phyloP scores from a whole-genome alignment of 495 filamentous ascomycete genomes.

The Mytilinidion resinicola region DNA sequence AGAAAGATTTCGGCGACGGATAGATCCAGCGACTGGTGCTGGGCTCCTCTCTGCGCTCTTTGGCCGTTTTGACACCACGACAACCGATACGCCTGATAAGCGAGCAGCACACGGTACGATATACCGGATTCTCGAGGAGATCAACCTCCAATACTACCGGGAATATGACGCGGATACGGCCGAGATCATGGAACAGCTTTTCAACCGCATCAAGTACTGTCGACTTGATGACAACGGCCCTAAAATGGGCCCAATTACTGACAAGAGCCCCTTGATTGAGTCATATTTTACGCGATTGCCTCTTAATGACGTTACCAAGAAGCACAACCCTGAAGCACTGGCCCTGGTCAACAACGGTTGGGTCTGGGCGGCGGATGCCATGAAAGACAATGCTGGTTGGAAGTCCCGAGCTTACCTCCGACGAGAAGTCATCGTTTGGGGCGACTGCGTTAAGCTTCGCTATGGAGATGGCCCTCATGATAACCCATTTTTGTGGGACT shows the following conservation, averaged over 20 bases:
- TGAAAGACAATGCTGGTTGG: conserved; percentile 88
- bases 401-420: conserved; percentile 83
- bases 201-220: conserved; percentile 88
- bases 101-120: conserved; percentile 32
- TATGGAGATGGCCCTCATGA: conserved; percentile 78
- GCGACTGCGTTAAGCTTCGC: conserved; percentile 94
- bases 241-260: conserved; percentile 71
- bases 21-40: conserved; percentile 62
- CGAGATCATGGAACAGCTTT: conserved; percentile 81
- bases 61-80: conserved; percentile 53
- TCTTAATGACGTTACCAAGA: conserved; percentile 66
- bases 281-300: conserved; percentile 93
- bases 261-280: conserved; percentile 79
- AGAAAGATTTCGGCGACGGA: conserved; percentile 64
- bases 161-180: conserved; percentile 83
- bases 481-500: conserved; percentile 90
- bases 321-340: conserved; percentile 68
- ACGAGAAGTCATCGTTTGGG: conserved; percentile 95
- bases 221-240: conserved; percentile 88
- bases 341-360: conserved; percentile 95
- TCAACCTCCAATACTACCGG: conserved; percentile 80
- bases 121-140: conserved; percentile 60
- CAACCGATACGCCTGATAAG: conserved; percentile 28
- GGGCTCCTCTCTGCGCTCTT: conserved; percentile 61
- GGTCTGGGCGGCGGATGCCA: conserved; percentile 94